Evolutionary conservation across 208 protist genomes (phyloP).

Genomic region (Phytomonas francai): DNA sequence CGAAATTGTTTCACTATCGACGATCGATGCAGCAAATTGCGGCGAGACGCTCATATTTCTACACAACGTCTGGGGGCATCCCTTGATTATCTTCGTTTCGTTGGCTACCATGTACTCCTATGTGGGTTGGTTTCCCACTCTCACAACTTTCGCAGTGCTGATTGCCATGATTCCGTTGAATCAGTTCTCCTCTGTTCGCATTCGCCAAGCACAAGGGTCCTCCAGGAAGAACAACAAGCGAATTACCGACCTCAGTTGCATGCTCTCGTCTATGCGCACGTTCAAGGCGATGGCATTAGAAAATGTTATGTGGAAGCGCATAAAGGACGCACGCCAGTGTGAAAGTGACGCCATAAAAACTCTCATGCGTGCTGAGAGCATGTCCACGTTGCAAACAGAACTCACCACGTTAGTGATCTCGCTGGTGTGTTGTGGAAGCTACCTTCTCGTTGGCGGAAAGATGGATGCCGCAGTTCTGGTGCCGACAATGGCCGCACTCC

Average conservation of each 20-base stretch:
- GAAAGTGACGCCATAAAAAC: slow-evolving; percentile 41
- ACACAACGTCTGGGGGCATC: slow-evolving; percentile 70
- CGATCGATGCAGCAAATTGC: slow-evolving; percentile 54
- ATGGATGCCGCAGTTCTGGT: slow-evolving; percentile 61
- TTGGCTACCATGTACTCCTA: slow-evolving; percentile 62
- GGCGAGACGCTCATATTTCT: slow-evolving; percentile 57
- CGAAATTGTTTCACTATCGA: slow-evolving; percentile 52
- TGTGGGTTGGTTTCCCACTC: slow-evolving; percentile 49
- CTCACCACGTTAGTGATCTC: slow-evolving; percentile 50
- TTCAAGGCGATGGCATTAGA: slow-evolving; percentile 70
- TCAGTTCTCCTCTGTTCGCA: slow-evolving; percentile 25
- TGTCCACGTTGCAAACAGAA: slow-evolving; percentile 44
- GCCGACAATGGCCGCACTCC: slow-evolving; percentile 62
- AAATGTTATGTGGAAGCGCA: slow-evolving; percentile 24
- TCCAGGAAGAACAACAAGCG: slow-evolving; percentile 35
- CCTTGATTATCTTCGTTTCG: slow-evolving; percentile 43
- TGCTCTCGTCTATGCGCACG: slow-evolving; percentile 57
- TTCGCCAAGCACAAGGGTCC: slow-evolving; percentile 48
- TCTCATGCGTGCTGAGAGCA: slow-evolving; percentile 30
- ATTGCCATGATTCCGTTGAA: slow-evolving; percentile 52
- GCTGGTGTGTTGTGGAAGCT: slow-evolving; percentile 49
- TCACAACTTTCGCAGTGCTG: slow-evolving; percentile 38
- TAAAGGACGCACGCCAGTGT: slow-evolving; percentile 25
- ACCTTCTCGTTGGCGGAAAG: slow-evolving; percentile 39
- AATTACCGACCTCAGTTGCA: slow-evolving; percentile 50